Conservation (phyloP, 2,329 filamentous ascomycete genomes). For the Pseudogymnoascus sp. region DNA sequence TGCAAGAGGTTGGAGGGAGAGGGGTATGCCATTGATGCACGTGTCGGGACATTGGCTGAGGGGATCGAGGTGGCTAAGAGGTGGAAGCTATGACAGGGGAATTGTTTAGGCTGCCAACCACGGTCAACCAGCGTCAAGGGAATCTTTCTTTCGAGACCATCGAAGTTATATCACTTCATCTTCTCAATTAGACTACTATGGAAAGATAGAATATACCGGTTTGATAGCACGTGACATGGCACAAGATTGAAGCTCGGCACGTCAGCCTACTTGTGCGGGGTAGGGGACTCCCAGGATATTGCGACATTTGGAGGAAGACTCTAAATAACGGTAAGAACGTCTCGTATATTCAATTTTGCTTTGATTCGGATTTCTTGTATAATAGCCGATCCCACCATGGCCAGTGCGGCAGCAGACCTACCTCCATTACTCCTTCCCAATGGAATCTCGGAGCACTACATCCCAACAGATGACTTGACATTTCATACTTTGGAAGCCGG, state of each 20-base stretch:
- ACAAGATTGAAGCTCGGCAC: background rate
- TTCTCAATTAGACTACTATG: background rate
- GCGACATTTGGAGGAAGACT: background rate
- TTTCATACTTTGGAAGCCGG: conserved; percentile 54
- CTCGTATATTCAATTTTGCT: background rate
- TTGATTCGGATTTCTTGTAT: background rate
- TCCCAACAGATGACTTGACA: conserved; percentile 50
- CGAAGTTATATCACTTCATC: background rate
- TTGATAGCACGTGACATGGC: background rate
- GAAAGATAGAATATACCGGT: background rate
- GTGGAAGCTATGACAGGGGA: conserved; percentile 25
- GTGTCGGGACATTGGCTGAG: conserved; percentile 32
- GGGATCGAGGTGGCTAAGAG: conserved; percentile 31
- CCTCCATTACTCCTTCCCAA: conserved; percentile 38
- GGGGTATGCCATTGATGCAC: conserved; percentile 32
- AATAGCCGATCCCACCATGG: conserved; percentile 18
- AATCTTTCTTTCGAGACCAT: background rate
- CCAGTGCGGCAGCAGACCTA: conserved; percentile 11
- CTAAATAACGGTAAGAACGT: background rate
- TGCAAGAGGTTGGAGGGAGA: conserved; percentile 36
- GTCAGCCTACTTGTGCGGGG: background rate
- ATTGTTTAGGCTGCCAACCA: background rate
- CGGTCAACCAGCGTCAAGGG: background rate
- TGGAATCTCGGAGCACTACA: conserved; percentile 45
- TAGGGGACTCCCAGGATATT: background rate